Conservation (phyloP, 768 basidiomycete genomes). For the Lactifluus subvellereus region DNA sequence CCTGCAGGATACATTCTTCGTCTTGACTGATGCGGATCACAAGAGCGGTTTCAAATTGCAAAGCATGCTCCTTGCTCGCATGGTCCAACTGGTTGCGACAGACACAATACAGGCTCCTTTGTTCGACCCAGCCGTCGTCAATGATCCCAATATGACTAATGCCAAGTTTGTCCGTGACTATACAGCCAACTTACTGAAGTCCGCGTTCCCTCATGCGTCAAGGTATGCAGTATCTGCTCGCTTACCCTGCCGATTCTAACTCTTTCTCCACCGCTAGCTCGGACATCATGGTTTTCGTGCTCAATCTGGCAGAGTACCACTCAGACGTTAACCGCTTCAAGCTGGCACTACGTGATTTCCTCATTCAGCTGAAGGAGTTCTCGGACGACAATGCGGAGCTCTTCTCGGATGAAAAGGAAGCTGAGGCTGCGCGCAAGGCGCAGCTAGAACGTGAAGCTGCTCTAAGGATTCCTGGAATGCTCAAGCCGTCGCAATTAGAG, state of each 20-base stretch:
- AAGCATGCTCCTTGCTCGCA: conserved; percentile 81
- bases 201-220: conserved; percentile 89
- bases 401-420: conserved; percentile 91
- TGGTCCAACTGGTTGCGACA: conserved; percentile 89
- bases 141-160: conserved; percentile 71
- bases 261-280: conserved; percentile 37
- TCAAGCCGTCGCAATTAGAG: conserved; percentile 91
- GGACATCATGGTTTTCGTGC: conserved; percentile 67
- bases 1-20: conserved; percentile 94
- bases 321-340: conserved; percentile 89
- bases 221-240: conserved; percentile 45
- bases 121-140: conserved; percentile 69
- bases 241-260: neutral
- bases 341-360: conserved; percentile 90
- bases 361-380: conserved; percentile 97
- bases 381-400: conserved; percentile 91
- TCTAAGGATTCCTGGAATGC: conserved; percentile 94
- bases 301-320: conserved; percentile 62
- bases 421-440: conserved; percentile 68
- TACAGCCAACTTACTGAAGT: conserved; percentile 77
- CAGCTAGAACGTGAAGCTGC: conserved; percentile 84
- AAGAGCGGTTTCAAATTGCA: conserved; percentile 98
- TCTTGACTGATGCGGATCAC: conserved; percentile 96
- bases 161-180: conserved; percentile 77
- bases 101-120: conserved; percentile 76